Conservation (phyloP, 345 rosid genomes). For the Eucalyptus curtisii region DNA sequence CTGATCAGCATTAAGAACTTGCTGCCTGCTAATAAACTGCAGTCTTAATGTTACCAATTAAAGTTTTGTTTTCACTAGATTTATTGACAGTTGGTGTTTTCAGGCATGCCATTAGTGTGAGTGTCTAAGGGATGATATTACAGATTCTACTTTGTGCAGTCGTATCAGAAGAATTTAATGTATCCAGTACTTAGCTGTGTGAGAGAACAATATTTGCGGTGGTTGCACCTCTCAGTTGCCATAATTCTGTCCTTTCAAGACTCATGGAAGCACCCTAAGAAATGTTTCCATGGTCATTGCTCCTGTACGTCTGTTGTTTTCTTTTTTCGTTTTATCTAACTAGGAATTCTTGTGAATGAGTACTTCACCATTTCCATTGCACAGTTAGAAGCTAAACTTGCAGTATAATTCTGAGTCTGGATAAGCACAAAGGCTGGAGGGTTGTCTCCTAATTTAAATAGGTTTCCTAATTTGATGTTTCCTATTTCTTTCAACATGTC, state of each 20-base stretch:
- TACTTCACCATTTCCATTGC: neutral
- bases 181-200: neutral
- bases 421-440: neutral
- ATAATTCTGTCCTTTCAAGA: neutral
- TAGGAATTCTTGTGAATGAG: neutral
- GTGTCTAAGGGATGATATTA: neutral
- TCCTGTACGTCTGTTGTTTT: neutral
- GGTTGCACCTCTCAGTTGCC: neutral
- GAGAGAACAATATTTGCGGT: neutral
- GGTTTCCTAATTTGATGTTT: neutral
- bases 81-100: neutral
- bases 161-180: neutral
- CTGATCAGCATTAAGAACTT: neutral
- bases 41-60: neutral
- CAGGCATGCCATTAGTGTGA: neutral
- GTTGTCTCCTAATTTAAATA: neutral
- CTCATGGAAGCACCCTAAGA: neutral
- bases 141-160: neutral
- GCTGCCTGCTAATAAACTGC: neutral
- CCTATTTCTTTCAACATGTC: neutral
- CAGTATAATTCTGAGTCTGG: neutral
- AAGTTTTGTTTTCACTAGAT: neutral
- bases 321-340: neutral
- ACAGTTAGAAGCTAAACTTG: neutral
- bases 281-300: neutral